phyloP scores from a whole-genome alignment of 228 moss, liverwort and hornwort species.

The Sphagnum fallax region DNA sequence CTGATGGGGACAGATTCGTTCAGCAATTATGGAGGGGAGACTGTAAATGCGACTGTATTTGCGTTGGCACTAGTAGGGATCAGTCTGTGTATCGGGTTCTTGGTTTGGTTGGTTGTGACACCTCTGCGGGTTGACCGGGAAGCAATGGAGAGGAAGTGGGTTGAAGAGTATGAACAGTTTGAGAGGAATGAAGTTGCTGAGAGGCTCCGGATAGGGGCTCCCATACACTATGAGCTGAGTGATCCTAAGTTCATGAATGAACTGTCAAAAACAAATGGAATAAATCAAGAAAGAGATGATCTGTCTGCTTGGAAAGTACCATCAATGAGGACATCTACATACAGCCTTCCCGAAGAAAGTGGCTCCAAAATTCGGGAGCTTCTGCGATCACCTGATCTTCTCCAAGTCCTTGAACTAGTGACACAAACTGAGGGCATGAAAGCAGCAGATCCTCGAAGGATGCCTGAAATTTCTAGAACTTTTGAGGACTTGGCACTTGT shows the following conservation, averaged over 20 bases:
- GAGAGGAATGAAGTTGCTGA: conserved; percentile 18
- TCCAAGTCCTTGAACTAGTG: conserved; percentile 6
- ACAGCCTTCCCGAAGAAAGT: conserved; percentile 17
- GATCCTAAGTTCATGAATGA: no score
- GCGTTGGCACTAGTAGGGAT: conserved; percentile 40
- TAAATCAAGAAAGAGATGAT: conserved; percentile 16
- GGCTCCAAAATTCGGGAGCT: conserved; percentile 13
- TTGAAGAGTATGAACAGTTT: conserved; percentile 37
- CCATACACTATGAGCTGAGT: background rate
- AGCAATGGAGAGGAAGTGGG: conserved; percentile 50
- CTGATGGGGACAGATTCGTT: conserved; percentile 62
- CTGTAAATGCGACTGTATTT: conserved; percentile 49
- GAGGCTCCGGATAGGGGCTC: background rate
- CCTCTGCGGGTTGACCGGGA: conserved; percentile 48
- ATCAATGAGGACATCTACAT: conserved; percentile 8
- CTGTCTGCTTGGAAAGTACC: conserved; percentile 16
- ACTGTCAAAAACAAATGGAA: background rate
- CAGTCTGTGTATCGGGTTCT: conserved; percentile 53
- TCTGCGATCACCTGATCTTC: conserved; percentile 9
- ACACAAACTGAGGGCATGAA: background rate
- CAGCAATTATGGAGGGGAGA: conserved; percentile 46
- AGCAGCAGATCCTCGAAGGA: background rate
- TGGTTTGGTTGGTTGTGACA: conserved; percentile 75
- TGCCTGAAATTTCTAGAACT: background rate
- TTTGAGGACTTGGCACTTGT: background rate